These are phyloP conservation scores for Lathyrus aphaca DNA, from an alignment of 306 rosid genomes.

Conservation along the genomic window DNA sequence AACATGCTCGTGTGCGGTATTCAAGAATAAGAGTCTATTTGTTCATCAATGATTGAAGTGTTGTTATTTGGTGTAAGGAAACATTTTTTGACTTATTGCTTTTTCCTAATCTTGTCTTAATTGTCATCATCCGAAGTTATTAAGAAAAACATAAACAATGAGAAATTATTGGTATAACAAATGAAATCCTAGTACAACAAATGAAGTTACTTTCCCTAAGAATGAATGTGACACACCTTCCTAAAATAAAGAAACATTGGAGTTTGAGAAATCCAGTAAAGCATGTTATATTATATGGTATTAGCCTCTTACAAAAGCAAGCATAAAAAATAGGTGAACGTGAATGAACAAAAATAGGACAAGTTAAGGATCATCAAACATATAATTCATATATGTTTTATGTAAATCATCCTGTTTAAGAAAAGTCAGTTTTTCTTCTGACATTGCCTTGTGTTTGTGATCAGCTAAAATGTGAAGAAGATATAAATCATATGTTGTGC, in stretches of 20 bases:
- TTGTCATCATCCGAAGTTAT: background rate
- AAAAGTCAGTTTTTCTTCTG: constrained; percentile 42
- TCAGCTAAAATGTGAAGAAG: constrained; percentile 16
- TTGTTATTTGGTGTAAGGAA: too few species aligned
- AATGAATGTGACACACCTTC: background rate
- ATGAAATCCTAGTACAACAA: background rate
- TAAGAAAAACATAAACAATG: background rate
- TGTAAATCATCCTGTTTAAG: constrained; percentile 41
- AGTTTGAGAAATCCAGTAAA: constrained; percentile 4
- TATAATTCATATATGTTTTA: constrained; percentile 12
- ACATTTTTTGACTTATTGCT: constrained; percentile 21
- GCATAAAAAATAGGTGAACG: constrained; percentile 38
- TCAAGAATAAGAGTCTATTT: too few species aligned
- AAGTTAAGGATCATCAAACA: constrained; percentile 50
- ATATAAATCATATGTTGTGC: constrained; percentile 20
- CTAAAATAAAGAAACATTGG: background rate
- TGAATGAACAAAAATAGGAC: constrained; percentile 33
- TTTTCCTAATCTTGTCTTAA: constrained; percentile 10
- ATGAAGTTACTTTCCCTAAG: background rate
- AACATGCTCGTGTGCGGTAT: too few species aligned
- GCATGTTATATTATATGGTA: background rate
- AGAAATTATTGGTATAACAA: background rate
- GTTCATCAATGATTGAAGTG: too few species aligned
- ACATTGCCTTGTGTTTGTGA: constrained; percentile 40
- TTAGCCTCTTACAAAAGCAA: constrained; percentile 40